Evolutionary conservation across 495 filamentous ascomycete species (phyloP), one percentile per base, ranked within the genome.

Genomic region (Penicillium canescens): DNA sequence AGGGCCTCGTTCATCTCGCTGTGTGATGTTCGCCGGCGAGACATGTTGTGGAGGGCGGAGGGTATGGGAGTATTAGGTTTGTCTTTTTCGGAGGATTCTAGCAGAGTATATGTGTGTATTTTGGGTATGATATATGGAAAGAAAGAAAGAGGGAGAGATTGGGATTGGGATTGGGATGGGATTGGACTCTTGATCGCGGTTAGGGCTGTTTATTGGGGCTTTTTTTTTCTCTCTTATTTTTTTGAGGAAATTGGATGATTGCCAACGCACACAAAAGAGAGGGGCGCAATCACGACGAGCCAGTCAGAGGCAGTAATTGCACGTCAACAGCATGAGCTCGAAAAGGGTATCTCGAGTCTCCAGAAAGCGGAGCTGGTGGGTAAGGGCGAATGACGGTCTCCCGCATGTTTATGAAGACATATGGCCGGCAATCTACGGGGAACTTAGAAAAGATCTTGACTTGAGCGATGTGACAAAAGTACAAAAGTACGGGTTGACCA

Each of bases 1-100:
- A 65, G 26, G 11, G 73, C 62, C 55, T 71, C 71, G 42, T 73
- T 74, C 60, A 71, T 62, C 60, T 76, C 74, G 60, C 71, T 75
- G 54, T 77, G 65, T 28, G 73, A 75, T 24, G 68, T 64, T 66
- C 71, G 69, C 45, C 73, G 74, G 55, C 72, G 73, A 63, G 73
- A 71, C 74, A 78, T 77, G 55, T 46, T 69, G 28, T 39, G 34
- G 50, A 39, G 41, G 18, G 20, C 20, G 46, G 48, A 37, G 37
- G 55, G 31, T 51, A 57, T 47, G 43, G 57, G 45, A 43, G 18
- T 23, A n/a, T 36, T 46, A 12, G 13, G 11, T 21, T 42, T 28
- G 14, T 52, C n/a, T 38, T 56, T 37, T 38, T 31, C 28, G 28
- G 28, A 31, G 28, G 28, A 5, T 31, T 31, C 28, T 31, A 31